Evolutionary conservation across 2,329 filamentous ascomycete species (phyloP), one percentile per base, ranked within the genome.

Genomic region (Fonsecaea pugnacius): DNA sequence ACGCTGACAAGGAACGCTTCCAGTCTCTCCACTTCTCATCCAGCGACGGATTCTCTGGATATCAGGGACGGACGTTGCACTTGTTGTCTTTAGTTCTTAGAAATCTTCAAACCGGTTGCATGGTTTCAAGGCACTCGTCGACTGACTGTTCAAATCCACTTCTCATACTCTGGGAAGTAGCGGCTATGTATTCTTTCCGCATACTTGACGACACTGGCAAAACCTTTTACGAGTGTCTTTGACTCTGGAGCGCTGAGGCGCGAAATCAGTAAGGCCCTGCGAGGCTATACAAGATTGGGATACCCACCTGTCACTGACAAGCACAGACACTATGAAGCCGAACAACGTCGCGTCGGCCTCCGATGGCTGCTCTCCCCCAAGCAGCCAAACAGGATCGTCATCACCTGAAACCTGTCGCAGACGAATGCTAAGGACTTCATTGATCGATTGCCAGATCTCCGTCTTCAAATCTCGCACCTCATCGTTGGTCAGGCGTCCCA

Each of bases 91-190:
- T 12, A 12, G 5, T 14, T 48, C 43, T 27, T 3, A 24, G 21
- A 2, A 4, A 3, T 14, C 21, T 24, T 9, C 2, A 24, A 8
- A 27, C 18, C 12, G 18, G 14, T 24, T 4, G 9, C 43, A 48
- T 24, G 21, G 4, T 18, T 27, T 9, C 21, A 7, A 57, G 36
- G 16, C 35, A 30, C 7, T 30, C 12, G n/a, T 57, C 35, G 5
- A 30, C 32, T 12, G 14, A 4, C 9, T n/a, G n/a, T 53, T 57
- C 24, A 62, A 9, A 5, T 27, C 76, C 76, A 81, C 4, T 71
- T 67, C 63, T 81, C 76, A 69, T 88, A 88, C 38, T 89, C 85
- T 0, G 83, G 78, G 68, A 89, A 89, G 69, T 85, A 87, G 4
- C 66, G 64, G 53, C 79, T 74, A 70, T 87, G 85, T 48, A 89